These are phyloP conservation scores for Peronospora belbahrii DNA, from an alignment of 352 stramenopile genomes.

Conservation along the genomic window DNA sequence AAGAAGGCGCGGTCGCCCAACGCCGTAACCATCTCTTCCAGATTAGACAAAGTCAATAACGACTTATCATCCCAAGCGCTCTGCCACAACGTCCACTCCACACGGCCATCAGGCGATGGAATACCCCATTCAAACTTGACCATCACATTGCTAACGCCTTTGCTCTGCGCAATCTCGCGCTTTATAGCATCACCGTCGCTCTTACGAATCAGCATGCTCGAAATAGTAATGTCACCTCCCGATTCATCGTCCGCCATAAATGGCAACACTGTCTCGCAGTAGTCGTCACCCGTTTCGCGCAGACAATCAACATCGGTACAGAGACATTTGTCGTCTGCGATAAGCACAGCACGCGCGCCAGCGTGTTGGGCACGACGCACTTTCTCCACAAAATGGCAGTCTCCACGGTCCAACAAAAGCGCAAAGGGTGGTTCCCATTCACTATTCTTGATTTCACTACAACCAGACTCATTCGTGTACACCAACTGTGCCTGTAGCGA, in stretches of 20 bases:
- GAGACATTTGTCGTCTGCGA: slow-evolving; percentile 94
- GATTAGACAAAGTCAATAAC: slow-evolving; percentile 64
- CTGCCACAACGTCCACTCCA: slow-evolving; percentile 96
- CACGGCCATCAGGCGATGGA: slow-evolving; percentile 89
- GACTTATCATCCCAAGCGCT: slow-evolving; percentile 89
- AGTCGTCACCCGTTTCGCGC: slow-evolving; percentile 59
- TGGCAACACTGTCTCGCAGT: slow-evolving; percentile 85
- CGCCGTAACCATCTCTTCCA: slow-evolving; percentile 72
- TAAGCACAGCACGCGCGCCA: slow-evolving; percentile 91
- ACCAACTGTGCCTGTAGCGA: slow-evolving; percentile 86
- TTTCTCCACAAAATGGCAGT: slow-evolving; percentile 96
- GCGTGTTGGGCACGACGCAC: slow-evolving; percentile 88
- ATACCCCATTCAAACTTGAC: slow-evolving; percentile 94
- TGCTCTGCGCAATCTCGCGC: slow-evolving; percentile 67
- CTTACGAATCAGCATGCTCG: slow-evolving; percentile 93
- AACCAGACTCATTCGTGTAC: slow-evolving; percentile 74
- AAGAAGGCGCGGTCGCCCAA: slow-evolving; percentile 91
- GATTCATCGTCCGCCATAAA: slow-evolving; percentile 93
- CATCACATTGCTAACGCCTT: slow-evolving; percentile 88
- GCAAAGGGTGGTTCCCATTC: slow-evolving; percentile 91
- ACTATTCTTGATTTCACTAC: slow-evolving; percentile 68
- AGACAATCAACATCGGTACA: slow-evolving; percentile 84
- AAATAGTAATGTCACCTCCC: slow-evolving; percentile 95
- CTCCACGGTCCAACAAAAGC: slow-evolving; percentile 92
- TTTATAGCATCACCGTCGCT: slow-evolving; percentile 92